Evolutionary conservation across 768 basidiomycete genomes (phyloP).

Genomic region (Leccinum arenicola): DNA sequence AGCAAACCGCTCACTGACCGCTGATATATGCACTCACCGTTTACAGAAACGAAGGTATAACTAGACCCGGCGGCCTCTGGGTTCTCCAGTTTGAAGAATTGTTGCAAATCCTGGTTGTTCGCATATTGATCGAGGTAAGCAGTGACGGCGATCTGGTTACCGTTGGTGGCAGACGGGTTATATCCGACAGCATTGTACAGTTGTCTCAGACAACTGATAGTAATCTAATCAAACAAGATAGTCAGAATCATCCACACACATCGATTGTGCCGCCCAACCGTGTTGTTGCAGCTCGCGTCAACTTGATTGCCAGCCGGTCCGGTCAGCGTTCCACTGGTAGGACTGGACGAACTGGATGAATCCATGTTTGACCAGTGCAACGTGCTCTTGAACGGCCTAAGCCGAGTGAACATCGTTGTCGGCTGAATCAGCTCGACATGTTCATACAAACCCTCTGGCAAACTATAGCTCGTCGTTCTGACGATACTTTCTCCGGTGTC

Average conservation of each 20-base stretch:
- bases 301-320: slow-evolving; percentile 37
- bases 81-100: slow-evolving; percentile 47
- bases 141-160: slow-evolving; percentile 53
- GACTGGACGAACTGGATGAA: slow-evolving; percentile 1
- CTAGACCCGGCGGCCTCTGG: slow-evolving; percentile 48
- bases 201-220: slow-evolving; percentile 50
- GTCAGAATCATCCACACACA: background rate
- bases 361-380: slow-evolving; percentile 31
- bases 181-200: slow-evolving; percentile 54
- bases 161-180: slow-evolving; percentile 37
- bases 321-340: slow-evolving; percentile 17
- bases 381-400: slow-evolving; percentile 41
- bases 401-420: slow-evolving; percentile 62
- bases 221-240: slow-evolving; percentile 33
- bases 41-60: slow-evolving; percentile 42
- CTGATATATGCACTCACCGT: background rate
- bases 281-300: slow-evolving; percentile 46
- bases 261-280: slow-evolving; percentile 12
- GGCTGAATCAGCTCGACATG: slow-evolving; percentile 72
- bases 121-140: slow-evolving; percentile 54
- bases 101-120: slow-evolving; percentile 49
- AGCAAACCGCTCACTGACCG: slow-evolving; percentile 2
- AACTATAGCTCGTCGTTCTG: slow-evolving; percentile 65
- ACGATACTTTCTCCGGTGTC: slow-evolving; percentile 52
- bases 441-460: slow-evolving; percentile 54